Evolutionary conservation across 2,329 filamentous ascomycete species (phyloP).

Genomic region (Zymoseptoria passerinii): DNA sequence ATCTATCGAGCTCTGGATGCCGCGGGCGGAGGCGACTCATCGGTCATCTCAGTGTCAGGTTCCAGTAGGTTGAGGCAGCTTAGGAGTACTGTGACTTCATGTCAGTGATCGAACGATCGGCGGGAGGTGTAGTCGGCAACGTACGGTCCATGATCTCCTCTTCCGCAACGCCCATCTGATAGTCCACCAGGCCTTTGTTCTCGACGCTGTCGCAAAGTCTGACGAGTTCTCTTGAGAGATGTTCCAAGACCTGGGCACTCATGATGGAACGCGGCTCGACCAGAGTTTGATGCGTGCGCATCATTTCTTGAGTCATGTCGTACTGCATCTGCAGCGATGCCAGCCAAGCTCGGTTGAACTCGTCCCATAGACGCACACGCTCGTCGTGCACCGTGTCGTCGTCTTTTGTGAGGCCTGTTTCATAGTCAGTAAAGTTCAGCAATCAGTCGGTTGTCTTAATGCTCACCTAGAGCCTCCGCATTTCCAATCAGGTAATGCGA

Average conservation of each 20-base stretch:
- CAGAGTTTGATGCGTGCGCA: conserved; percentile 51
- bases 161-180: conserved; percentile 94
- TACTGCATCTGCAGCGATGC: conserved; percentile 75
- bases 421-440: conserved; percentile 11
- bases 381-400: conserved; percentile 67
- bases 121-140: conserved; percentile 30
- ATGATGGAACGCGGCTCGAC: conserved; percentile 55
- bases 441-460: conserved; percentile 1
- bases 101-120: conserved; percentile 5
- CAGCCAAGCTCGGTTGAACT: conserved; percentile 92
- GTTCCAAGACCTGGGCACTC: conserved; percentile 59
- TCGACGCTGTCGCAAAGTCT: conserved; percentile 79
- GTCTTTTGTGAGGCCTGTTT: conserved; percentile 71
- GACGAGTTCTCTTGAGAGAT: conserved; percentile 74
- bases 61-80: conserved; percentile 17
- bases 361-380: conserved; percentile 78
- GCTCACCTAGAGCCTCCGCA: conserved; percentile 57
- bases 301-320: conserved; percentile 55
- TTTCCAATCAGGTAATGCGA: conserved; percentile 60
- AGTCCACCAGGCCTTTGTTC: conserved; percentile 89
- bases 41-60: conserved; percentile 12
- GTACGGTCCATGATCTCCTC: conserved; percentile 79
- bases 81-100: conserved; percentile 13
- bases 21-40: conserved; percentile 12
- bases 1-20: conserved; percentile 13